Evolutionary conservation across 129 eudicot genomes (phyloP).

Genomic region (Pseudognaphalium luteoalbum): DNA sequence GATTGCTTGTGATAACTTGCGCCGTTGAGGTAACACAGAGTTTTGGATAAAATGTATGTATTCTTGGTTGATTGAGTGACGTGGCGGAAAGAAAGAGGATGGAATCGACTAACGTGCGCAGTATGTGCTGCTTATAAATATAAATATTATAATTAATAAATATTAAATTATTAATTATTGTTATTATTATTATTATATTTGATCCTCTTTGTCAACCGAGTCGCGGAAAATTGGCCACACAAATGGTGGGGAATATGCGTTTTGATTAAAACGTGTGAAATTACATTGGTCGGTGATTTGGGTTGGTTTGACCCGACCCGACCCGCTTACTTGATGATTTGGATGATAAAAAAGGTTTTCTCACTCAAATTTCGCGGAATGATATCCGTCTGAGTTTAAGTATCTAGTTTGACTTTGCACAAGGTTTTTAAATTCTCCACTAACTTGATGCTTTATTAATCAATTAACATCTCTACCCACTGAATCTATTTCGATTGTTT

Average conservation of each 20-base stretch:
- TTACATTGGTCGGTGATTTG: constrained; percentile 22
- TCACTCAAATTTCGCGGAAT: no score
- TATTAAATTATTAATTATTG: no score
- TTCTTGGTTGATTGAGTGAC: constrained; percentile 40
- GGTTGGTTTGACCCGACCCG: constrained; percentile 6
- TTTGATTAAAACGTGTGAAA: constrained; percentile 28
- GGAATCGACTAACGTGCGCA: constrained; percentile 30
- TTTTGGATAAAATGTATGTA: constrained; percentile 37
- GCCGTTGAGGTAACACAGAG: constrained; percentile 24
- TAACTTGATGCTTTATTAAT: no score
- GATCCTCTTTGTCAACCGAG: constrained; percentile 18
- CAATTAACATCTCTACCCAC: no score
- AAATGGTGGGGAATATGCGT: not conserved
- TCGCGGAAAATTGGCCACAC: constrained; percentile 49
- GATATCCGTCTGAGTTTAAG: no score
- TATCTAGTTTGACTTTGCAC: no score
- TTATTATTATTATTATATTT: not conserved
- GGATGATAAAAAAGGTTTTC: no score
- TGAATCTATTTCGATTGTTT: no score
- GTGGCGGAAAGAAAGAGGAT: constrained; percentile 39
- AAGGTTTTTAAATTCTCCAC: no score
- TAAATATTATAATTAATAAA: no score
- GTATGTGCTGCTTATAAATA: not conserved
- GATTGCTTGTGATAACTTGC: constrained; percentile 27
- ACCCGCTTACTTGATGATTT: not conserved